Percentiles rank a stretch among this genome's conserved stretches.
phyloP scores from a whole-genome alignment of 2,329 filamentous ascomycete species.

The Ascochyta pisi region DNA sequence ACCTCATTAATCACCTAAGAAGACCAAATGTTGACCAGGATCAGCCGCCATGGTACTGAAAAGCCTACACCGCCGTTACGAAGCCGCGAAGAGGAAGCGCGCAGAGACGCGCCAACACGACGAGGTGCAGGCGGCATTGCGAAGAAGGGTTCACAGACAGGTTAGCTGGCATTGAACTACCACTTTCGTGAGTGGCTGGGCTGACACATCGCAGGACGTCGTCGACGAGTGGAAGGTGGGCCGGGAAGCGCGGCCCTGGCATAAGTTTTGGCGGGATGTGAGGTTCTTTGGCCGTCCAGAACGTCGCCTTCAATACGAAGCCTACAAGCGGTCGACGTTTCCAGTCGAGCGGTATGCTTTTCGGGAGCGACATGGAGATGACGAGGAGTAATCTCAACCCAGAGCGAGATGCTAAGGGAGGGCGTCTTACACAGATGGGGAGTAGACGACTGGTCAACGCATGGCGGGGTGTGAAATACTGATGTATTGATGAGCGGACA shows the following conservation, averaged over 20 bases:
- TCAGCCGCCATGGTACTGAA: background rate
- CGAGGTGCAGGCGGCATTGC: background rate
- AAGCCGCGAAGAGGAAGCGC: background rate
- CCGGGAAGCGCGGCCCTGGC: background rate
- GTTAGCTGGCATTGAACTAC: too few relatives aligned
- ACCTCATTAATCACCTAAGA: too few relatives aligned
- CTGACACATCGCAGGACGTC: too few relatives aligned
- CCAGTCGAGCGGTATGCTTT: background rate
- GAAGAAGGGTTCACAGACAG: background rate
- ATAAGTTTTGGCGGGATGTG: background rate
- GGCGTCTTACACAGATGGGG: background rate
- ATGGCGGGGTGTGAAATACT: background rate
- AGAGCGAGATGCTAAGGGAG: background rate
- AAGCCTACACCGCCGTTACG: background rate
- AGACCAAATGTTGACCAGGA: too few relatives aligned
- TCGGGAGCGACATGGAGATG: background rate
- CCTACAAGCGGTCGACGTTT: background rate
- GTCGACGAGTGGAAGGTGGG: background rate
- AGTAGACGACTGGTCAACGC: background rate
- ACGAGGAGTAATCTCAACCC: background rate
- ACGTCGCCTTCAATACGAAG: background rate
- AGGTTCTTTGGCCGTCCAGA: background rate
- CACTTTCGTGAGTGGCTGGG: too few relatives aligned
- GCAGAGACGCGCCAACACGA: background rate
- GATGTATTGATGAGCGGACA: too few relatives aligned